phyloP scores from a whole-genome alignment of 768 basidiomycete genomes.

The Trametes elegans region DNA sequence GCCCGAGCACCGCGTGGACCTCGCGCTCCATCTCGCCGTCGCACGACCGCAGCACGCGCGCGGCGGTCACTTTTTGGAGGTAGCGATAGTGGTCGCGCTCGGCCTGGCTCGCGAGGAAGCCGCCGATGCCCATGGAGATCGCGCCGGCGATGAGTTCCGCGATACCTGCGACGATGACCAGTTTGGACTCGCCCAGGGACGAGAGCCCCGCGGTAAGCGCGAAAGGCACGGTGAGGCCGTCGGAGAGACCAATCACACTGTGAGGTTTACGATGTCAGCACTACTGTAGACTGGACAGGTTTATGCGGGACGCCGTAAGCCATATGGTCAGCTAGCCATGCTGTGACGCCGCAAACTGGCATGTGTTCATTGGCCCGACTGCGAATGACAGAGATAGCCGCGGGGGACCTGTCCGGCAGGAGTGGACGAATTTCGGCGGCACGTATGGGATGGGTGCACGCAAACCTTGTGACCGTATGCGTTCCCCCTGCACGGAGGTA shows the following conservation, averaged over 20 bases:
- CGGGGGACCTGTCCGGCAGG: not conserved
- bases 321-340: not conserved
- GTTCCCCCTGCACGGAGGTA: no score
- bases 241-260: constrained; percentile 87
- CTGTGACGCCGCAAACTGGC: not conserved
- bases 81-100: constrained; percentile 95
- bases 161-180: constrained; percentile 93
- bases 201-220: constrained; percentile 88
- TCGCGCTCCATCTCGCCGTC: constrained; percentile 96
- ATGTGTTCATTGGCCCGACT: not conserved
- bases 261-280: constrained; percentile 7
- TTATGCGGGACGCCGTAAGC: not conserved
- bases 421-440: no score
- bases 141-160: constrained; percentile 97
- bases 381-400: not conserved
- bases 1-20: constrained; percentile 82
- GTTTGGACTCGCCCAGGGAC: constrained; percentile 80
- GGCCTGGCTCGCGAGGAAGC: constrained; percentile 95
- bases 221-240: constrained; percentile 90
- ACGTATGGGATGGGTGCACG: no score
- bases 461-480: no score
- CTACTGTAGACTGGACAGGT: constrained; percentile 4
- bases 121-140: constrained; percentile 98
- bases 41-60: constrained; percentile 86
- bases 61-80: constrained; percentile 66